phyloP scores from a whole-genome alignment of 2,329 filamentous ascomycete species.

The Aspergillus sojae region DNA sequence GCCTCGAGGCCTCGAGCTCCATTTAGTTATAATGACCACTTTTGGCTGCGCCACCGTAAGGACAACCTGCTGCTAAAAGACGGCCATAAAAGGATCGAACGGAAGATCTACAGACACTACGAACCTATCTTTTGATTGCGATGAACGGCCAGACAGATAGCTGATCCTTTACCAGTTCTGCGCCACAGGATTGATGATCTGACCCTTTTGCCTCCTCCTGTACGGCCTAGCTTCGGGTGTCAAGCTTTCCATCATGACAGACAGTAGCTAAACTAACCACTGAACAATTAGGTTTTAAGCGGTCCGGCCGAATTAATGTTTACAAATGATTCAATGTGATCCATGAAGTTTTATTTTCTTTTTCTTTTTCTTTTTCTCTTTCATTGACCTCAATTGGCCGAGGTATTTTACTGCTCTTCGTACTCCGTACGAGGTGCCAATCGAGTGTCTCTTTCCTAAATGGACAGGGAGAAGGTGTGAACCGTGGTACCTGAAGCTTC shows the following conservation, averaged over 20 bases:
- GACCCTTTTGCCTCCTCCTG: neutral
- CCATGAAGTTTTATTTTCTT: neutral
- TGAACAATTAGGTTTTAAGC: neutral
- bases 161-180: neutral
- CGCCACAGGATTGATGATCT: neutral
- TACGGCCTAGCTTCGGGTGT: neutral
- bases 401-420: neutral
- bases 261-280: neutral
- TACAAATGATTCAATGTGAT: neutral
- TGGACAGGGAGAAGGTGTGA: neutral
- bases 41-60: neutral
- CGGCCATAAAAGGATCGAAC: neutral
- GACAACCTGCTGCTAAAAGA: neutral
- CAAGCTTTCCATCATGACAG: neutral
- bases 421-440: neutral
- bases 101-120: constrained; percentile 1
- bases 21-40: neutral
- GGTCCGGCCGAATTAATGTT: neutral
- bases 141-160: neutral
- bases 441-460: constrained; percentile 3
- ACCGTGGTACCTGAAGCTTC: constrained; percentile 4
- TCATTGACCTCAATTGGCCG: neutral
- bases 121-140: constrained; percentile 3
- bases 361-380: neutral
- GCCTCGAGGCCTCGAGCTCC: neutral